These are phyloP conservation scores for Saturnispora mendoncae DNA, from an alignment of 805 yeast species.

Conservation along the genomic window DNA sequence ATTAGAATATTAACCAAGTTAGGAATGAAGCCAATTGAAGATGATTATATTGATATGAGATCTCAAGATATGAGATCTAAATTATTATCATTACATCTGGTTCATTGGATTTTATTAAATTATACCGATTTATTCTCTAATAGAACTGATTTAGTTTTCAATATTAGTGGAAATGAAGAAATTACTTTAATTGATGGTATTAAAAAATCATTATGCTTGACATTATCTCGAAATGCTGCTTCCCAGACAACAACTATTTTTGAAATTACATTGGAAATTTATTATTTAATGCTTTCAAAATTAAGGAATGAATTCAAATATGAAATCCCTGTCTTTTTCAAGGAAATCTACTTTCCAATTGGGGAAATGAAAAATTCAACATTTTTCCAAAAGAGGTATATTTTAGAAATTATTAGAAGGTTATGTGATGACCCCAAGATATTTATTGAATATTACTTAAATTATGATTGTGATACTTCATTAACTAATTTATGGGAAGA, in stretches of 20 bases:
- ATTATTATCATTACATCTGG: constrained; percentile 74
- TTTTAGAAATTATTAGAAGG: constrained; percentile 71
- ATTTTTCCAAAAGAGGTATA: constrained; percentile 83
- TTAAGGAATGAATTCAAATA: constrained; percentile 81
- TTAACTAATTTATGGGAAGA: constrained; percentile 82
- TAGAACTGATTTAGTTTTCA: constrained; percentile 43
- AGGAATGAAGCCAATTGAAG: constrained; percentile 75
- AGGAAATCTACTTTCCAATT: constrained; percentile 89
- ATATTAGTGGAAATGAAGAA: constrained; percentile 42
- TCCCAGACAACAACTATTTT: constrained; percentile 86
- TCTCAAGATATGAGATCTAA: constrained; percentile 91
- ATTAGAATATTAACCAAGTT: constrained; percentile 93
- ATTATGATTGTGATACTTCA: constrained; percentile 84
- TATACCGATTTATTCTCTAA: constrained; percentile 76
- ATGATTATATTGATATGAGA: constrained; percentile 70
- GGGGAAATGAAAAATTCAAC: constrained; percentile 88
- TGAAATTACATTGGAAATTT: constrained; percentile 84
- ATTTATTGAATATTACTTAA: constrained; percentile 83
- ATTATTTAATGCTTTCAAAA: constrained; percentile 80
- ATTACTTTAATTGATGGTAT: constrained; percentile 68
- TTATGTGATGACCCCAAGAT: constrained; percentile 84
- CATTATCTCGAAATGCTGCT: constrained; percentile 86
- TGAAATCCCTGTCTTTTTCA: constrained; percentile 89
- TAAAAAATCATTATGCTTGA: constrained; percentile 73
- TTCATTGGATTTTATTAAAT: constrained; percentile 76